Percentiles rank a stretch among this genome's conserved stretches.
Evolutionary conservation across 2,329 filamentous ascomycete genomes (phyloP).

Genomic region (Phyllosticta paracitricarpa): DNA sequence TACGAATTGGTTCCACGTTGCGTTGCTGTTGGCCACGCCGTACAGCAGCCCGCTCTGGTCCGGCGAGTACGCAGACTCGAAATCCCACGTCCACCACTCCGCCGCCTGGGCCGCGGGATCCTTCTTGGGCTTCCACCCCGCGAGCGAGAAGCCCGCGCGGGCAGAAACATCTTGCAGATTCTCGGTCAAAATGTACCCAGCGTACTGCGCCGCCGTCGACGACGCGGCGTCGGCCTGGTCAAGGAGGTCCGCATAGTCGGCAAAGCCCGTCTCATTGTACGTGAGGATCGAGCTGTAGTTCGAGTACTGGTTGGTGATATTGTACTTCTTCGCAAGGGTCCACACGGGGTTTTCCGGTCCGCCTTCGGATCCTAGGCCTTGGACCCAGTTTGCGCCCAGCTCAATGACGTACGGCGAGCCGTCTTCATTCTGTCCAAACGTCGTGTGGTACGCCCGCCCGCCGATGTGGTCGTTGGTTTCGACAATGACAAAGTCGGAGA

Average conservation of each 20-base stretch:
- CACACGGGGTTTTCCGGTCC: slow-evolving; percentile 51
- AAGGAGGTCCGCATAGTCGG: slow-evolving; percentile 42
- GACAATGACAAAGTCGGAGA: slow-evolving; percentile 55
- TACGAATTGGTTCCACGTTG: slow-evolving; percentile 50
- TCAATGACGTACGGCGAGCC: slow-evolving; percentile 51
- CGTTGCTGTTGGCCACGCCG: slow-evolving; percentile 47
- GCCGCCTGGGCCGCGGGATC: slow-evolving; percentile 48
- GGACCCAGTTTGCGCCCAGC: slow-evolving; percentile 58
- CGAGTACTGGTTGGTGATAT: slow-evolving; percentile 46
- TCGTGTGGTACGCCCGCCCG: slow-evolving; percentile 48
- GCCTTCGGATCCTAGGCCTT: slow-evolving; percentile 30
- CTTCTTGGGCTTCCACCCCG: slow-evolving; percentile 51
- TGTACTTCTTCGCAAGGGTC: slow-evolving; percentile 49
- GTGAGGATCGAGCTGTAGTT: slow-evolving; percentile 50
- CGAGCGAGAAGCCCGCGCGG: slow-evolving; percentile 49
- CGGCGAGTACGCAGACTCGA: slow-evolving; percentile 48
- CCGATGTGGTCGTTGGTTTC: slow-evolving; percentile 55
- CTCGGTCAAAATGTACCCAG: slow-evolving; percentile 47
- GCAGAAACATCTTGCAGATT: slow-evolving; percentile 53
- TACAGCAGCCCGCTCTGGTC: slow-evolving; percentile 48
- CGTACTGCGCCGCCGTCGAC: slow-evolving; percentile 37
- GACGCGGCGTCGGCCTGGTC: slow-evolving; percentile 42
- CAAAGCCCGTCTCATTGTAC: slow-evolving; percentile 48
- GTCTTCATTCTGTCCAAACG: slow-evolving; percentile 41
- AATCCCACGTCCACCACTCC: slow-evolving; percentile 50